These are phyloP conservation scores for Jimgerdemannia lactiflua DNA, from an alignment of 192 early-diverging fungal species.

Conservation along the genomic window DNA sequence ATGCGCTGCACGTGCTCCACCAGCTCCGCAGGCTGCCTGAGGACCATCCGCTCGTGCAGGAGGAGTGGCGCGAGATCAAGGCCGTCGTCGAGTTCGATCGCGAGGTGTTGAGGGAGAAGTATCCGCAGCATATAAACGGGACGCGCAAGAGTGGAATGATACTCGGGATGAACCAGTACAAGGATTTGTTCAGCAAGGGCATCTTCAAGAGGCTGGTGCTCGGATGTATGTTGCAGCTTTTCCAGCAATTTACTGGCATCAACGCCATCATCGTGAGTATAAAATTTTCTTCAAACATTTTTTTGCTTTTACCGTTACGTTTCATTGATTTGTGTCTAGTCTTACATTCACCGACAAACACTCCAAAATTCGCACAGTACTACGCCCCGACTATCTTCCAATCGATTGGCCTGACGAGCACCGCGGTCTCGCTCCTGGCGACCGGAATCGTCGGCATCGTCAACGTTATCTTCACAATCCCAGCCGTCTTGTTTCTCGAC, in stretches of 20 bases:
- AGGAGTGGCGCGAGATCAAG: slow-evolving; percentile 35
- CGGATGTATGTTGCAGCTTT: slow-evolving; percentile 53
- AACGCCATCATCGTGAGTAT: slow-evolving; percentile 54
- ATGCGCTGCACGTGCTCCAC: slow-evolving; percentile 56
- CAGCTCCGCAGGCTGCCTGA: slow-evolving; percentile 32
- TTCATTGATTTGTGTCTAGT: background rate
- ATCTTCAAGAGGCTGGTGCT: slow-evolving; percentile 51
- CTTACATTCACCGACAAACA: background rate
- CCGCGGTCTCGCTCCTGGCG: slow-evolving; percentile 44
- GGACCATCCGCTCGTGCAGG: slow-evolving; percentile 9
- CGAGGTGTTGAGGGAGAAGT: slow-evolving; percentile 12
- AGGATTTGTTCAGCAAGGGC: slow-evolving; percentile 43
- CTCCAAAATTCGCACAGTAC: slow-evolving; percentile 28
- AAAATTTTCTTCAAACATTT: background rate
- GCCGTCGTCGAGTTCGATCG: slow-evolving; percentile 30
- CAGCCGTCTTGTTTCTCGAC: slow-evolving; percentile 70
- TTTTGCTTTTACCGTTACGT: slow-evolving; percentile 55
- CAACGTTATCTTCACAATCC: slow-evolving; percentile 73
- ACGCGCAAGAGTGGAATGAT: slow-evolving; percentile 9
- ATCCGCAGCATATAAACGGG: slow-evolving; percentile 17
- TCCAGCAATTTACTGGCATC: slow-evolving; percentile 75
- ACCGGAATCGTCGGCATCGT: slow-evolving; percentile 68
- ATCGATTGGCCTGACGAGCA: slow-evolving; percentile 46
- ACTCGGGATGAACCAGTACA: slow-evolving; percentile 28
- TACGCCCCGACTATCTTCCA: slow-evolving; percentile 58